Base-by-base conservation (phyloP, 2,329 filamentous ascomycete genomes). In the Penicillium rolfsii region DNA sequence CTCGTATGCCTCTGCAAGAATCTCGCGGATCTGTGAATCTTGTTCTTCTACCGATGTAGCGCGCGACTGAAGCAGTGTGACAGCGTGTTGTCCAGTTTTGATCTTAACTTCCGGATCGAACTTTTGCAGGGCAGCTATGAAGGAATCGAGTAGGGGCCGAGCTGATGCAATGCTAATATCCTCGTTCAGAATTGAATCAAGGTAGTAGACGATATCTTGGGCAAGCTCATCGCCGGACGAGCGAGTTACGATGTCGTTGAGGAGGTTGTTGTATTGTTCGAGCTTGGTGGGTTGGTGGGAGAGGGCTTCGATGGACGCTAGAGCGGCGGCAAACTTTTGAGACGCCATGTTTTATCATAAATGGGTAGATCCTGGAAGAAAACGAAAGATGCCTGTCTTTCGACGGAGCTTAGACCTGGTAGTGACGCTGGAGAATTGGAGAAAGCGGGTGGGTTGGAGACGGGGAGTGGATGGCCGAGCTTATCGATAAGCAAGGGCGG, bases 1-100 rank as follows among this genome's bases (percentile, higher is more conserved):
- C 78, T 98, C 93, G 79, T 95, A 89, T 12, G 92, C 91, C 61
- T 90, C 87, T 22, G 94, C 93, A 19, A 97, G 83, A 57, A 93
- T 85, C 72, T 94, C 88, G 65, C 93, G 90, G 57, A 97, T 83
- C 48, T 86, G 82, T 5, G 90, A 91, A 70, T 90, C 87, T 76
- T 96, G 92, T 75, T 98, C 93, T 77, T 95, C 88, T 71, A 92
- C 95, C 1, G 89, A 90, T 74, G 90, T 78, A 77, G 89, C 84
- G 63, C 86, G 85, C 75, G 89, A 77, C 74, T 84, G 75, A 55
- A 97, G 84, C 46, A 87, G 81, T 54, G 83, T 79, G 45, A 96
- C 84, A n/a, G 91, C 85, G 73, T 90, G 87, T 70, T 86, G 84
- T 69, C 91, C 93, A 50, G 93, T 89, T 66, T 88, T 85, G 70